Conservation (phyloP, 306 rosid genomes). For the Dalbergia oliveri region DNA sequence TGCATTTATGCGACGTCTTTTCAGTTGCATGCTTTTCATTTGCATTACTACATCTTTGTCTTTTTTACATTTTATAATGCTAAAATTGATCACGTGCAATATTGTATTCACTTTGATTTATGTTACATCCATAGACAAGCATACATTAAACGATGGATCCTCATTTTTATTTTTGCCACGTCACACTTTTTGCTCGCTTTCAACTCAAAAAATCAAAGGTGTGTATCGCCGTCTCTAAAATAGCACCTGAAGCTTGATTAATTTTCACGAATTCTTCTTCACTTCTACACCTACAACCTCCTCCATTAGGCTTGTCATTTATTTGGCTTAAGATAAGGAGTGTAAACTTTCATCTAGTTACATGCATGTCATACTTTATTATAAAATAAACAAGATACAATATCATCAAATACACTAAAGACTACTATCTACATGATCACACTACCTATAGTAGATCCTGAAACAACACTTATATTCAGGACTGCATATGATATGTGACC, state of each 20-base stretch:
- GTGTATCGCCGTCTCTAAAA: too few relatives aligned
- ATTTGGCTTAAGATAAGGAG: neutral
- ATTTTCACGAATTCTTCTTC: neutral
- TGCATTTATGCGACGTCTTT: neutral
- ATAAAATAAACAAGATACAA: conserved; percentile 22
- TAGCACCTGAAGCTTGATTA: neutral
- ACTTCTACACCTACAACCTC: neutral
- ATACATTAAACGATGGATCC: too few relatives aligned
- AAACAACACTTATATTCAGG: conserved; percentile 29
- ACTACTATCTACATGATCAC: conserved; percentile 40
- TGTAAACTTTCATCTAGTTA: conserved; percentile 1
- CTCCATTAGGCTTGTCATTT: neutral
- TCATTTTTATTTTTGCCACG: too few relatives aligned
- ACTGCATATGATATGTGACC: conserved; percentile 46
- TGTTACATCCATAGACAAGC: too few relatives aligned
- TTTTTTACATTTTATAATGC: too few relatives aligned
- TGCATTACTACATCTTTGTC: too few relatives aligned
- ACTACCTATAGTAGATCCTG: conserved; percentile 44
- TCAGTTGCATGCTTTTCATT: neutral
- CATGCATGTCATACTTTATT: conserved; percentile 23
- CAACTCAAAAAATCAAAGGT: too few relatives aligned
- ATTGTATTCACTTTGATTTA: too few relatives aligned
- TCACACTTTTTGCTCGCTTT: too few relatives aligned
- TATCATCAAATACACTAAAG: conserved; percentile 32
- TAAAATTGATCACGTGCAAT: too few relatives aligned